Conservation (phyloP, 495 filamentous ascomycete species). For the Emericellopsis terricola region DNA sequence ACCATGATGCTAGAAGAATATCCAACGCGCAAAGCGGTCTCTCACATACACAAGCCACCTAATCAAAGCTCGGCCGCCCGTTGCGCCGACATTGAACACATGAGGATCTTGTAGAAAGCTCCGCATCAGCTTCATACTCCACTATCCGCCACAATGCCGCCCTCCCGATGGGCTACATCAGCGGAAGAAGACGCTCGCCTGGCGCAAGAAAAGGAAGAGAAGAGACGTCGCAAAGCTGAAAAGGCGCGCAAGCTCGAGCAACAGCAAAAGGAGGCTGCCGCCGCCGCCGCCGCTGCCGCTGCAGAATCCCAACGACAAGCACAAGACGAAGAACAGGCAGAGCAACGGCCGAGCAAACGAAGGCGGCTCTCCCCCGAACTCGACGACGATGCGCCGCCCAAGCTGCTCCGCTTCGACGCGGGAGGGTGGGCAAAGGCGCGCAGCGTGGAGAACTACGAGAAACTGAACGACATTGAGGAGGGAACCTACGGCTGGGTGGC, state of each 20-base stretch:
- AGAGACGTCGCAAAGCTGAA: constrained; percentile 69
- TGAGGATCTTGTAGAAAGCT: too few species aligned
- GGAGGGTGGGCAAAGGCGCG: constrained; percentile 56
- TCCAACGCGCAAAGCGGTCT: too few species aligned
- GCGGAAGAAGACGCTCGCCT: constrained; percentile 50
- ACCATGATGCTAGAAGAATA: too few species aligned
- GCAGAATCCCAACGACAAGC: constrained; percentile 8
- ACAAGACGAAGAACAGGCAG: constrained; percentile 13
- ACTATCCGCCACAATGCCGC: constrained; percentile 37
- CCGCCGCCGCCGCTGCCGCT: constrained; percentile 8
- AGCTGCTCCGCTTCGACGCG: constrained; percentile 52
- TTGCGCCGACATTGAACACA: too few species aligned
- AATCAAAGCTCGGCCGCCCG: too few species aligned
- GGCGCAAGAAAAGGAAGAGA: constrained; percentile 79
- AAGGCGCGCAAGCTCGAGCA: constrained; percentile 60
- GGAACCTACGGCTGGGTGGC: constrained; percentile 93
- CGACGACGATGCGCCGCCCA: constrained; percentile 23
- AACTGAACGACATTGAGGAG: constrained; percentile 92
- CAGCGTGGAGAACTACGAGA: constrained; percentile 78
- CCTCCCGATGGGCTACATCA: constrained; percentile 83
- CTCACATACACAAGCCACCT: too few species aligned
- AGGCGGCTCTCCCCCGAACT: constrained; percentile 25
- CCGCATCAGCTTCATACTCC: too few species aligned
- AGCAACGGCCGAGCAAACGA: constrained; percentile 9
- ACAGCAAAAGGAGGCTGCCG: constrained; percentile 20